Percentiles rank a stretch among this genome's conserved stretches.
Evolutionary conservation across 1,284 basidiomycete species (phyloP).

Genomic region (Gastroboletus turbinatus): DNA sequence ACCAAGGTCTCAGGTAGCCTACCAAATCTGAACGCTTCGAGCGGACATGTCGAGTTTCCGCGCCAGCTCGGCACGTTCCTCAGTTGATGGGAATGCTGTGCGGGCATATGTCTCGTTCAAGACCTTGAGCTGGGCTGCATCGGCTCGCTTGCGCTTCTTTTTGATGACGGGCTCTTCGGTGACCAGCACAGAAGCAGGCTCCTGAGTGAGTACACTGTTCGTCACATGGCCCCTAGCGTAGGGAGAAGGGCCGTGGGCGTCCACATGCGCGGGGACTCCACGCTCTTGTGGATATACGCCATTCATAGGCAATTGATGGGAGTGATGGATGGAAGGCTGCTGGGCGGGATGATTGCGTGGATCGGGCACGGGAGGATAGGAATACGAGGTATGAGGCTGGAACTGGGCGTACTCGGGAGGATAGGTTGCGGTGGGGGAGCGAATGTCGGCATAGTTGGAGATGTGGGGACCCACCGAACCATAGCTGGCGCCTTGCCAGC

Average conservation of each 20-base stretch:
- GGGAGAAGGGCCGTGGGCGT: constrained; percentile 39
- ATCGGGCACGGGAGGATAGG: constrained; percentile 37
- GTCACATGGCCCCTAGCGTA: constrained; percentile 41
- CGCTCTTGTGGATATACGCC: constrained; percentile 30
- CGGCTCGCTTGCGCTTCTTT: constrained; percentile 83
- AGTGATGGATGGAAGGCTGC: constrained; percentile 27
- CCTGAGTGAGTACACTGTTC: constrained; percentile 35
- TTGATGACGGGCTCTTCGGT: constrained; percentile 67
- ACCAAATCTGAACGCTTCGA: constrained; percentile 85
- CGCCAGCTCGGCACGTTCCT: constrained; percentile 75
- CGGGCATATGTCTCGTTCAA: constrained; percentile 76
- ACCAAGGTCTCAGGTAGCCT: constrained; percentile 26
- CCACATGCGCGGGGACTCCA: constrained; percentile 34
- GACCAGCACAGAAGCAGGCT: constrained; percentile 34
- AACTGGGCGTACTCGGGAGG: constrained; percentile 44
- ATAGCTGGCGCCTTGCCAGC: constrained; percentile 45
- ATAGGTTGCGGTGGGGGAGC: constrained; percentile 58
- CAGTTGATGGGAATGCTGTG: constrained; percentile 82
- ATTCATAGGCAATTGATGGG: constrained; percentile 30
- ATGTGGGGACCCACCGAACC: constrained; percentile 37
- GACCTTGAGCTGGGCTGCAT: constrained; percentile 73
- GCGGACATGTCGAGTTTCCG: constrained; percentile 78
- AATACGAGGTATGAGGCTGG: constrained; percentile 35
- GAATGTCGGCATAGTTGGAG: constrained; percentile 42
- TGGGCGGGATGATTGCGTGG: constrained; percentile 30